Conservation (phyloP, 257 asterid genomes). For the Ballota nigra region DNA sequence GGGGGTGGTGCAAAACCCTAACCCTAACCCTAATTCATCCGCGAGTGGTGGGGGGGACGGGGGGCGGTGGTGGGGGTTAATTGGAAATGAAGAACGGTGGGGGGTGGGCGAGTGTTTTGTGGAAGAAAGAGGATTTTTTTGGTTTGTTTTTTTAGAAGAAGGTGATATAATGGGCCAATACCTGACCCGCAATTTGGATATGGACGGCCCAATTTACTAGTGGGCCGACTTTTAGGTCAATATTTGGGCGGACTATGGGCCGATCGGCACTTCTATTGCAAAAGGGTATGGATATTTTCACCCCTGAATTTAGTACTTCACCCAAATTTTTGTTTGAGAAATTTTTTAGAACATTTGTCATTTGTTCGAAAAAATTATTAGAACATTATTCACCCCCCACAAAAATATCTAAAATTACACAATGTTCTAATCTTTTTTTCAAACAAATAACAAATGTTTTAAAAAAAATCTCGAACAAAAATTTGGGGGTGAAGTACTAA, state of each 20-base stretch:
- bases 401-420: too few species aligned
- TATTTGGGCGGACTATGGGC: background rate
- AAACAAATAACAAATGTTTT: too few species aligned
- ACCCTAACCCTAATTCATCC: conserved; percentile 45
- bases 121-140: conserved; percentile 19
- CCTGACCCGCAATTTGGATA: conserved; percentile 12
- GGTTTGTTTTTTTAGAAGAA: conserved; percentile 4
- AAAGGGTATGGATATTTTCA: too few species aligned
- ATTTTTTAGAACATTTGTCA: too few species aligned
- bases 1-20: conserved; percentile 40
- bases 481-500: too few species aligned
- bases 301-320: too few species aligned
- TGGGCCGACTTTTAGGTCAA: background rate
- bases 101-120: conserved; percentile 21
- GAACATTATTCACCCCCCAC: too few species aligned
- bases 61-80: background rate
- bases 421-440: too few species aligned
- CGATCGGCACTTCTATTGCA: background rate
- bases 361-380: too few species aligned
- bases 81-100: background rate
- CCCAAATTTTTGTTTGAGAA: too few species aligned
- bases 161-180: conserved; percentile 27
- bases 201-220: background rate
- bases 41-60: background rate
- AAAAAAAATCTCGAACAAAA: too few species aligned